Evolutionary conservation across 306 rosid species (phyloP), one percentile per base, ranked within the genome.

Genomic region (Trifolium fragiferum): DNA sequence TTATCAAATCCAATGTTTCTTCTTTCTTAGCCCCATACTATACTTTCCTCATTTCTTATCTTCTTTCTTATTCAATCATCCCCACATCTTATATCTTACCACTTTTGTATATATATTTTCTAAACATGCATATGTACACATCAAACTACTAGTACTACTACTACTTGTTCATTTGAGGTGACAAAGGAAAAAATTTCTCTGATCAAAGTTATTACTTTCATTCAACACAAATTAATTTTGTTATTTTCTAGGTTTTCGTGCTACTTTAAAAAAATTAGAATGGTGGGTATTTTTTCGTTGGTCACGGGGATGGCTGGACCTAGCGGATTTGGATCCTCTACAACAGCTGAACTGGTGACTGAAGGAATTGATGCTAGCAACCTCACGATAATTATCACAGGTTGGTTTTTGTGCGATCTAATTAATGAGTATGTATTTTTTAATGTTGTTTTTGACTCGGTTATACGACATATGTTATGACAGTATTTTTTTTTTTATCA

Each of bases 251-350:
- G 33, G 5, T 21, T 55, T 55, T 16, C 2, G 15, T 21, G 33
- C 8, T 5, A 1, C 2, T 9, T 57, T 23, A 8, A 23, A 11
- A 57, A 11, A 57, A 11, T 57, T 16, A 59, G 3, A 0, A 81
- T 84, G 85, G 76, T 82, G 84, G 78, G 87, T 0, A 79, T 90
- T 49, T 66, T 91, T 38, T 85, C 99, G 0, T 73, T 87, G 74
- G 37, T 87, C 0, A 92, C 97, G 0, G 99, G 97, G 69, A 78
- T 82, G 80, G 73, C 85, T 0, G 99, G 99, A 6, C 78, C 82
- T 0, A 94, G 93, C 74, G 99, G 99, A 10, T 92, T 87, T 35
- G 99, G 97, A 77, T 94, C 97, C 16, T 85, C 97, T 44, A 86
- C 99, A 7, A 94, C 97, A 0, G 99, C 97, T 7, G 97, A 90